Evolutionary conservation across 345 rosid species (phyloP).

Genomic region (Salix udensis): DNA sequence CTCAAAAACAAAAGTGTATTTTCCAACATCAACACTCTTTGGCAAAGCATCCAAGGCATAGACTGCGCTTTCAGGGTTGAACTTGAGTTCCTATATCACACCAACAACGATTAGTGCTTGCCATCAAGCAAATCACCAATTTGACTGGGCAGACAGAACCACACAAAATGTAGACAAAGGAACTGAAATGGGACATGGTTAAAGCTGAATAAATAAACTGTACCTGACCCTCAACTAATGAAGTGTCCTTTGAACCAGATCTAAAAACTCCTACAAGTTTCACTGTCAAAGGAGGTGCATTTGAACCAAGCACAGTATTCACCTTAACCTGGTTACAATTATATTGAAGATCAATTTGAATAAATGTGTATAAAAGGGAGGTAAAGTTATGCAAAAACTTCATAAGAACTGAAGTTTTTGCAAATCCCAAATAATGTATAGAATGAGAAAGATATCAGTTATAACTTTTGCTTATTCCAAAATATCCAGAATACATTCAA

Average conservation of each 20-base stretch:
- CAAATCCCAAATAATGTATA: neutral
- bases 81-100: constrained; percentile 65
- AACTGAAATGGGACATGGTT: constrained; percentile 10
- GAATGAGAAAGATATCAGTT: neutral
- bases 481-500: neutral
- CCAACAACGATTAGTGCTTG: neutral
- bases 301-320: constrained; percentile 76
- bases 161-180: neutral
- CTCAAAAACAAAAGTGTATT: constrained; percentile 76
- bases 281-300: constrained; percentile 75
- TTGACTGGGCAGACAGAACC: constrained; percentile 1
- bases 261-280: constrained; percentile 54
- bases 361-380: neutral
- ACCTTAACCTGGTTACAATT: constrained; percentile 63
- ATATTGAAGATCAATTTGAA: neutral
- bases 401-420: neutral
- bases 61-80: constrained; percentile 46
- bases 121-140: neutral
- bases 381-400: neutral
- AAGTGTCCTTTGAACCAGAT: constrained; percentile 47
- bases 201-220: neutral
- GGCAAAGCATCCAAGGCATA: constrained; percentile 54
- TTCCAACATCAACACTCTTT: constrained; percentile 71
- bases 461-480: neutral
- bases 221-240: constrained; percentile 71